Base-by-base conservation (phyloP, 371 early-diverging fungal genomes). In the Thermomucor indicae-seudaticae region DNA sequence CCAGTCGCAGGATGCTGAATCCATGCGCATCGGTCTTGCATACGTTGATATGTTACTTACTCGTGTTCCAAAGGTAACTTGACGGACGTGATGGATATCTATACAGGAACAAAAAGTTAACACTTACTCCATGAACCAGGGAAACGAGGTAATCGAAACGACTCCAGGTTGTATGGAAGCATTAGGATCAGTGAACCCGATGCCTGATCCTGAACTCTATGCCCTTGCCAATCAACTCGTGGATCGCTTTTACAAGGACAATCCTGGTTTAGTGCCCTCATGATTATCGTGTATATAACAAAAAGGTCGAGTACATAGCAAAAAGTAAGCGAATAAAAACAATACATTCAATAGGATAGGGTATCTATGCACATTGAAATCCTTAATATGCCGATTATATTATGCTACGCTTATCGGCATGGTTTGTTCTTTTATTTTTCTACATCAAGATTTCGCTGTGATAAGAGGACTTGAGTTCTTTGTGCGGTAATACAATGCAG, bases 361-460 rank as follows among this genome's bases (percentile, higher is more conserved):
- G n/a, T n/a, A n/a, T n/a, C n/a, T n/a, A n/a, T n/a, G n/a, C n/a
- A n/a, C n/a, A n/a, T n/a, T n/a, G n/a, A n/a, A n/a, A n/a, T n/a
- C n/a, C n/a, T n/a, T n/a, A n/a, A n/a, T n/a, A n/a, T n/a, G n/a
- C n/a, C n/a, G n/a, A n/a, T n/a, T n/a, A n/a, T n/a, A n/a, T n/a
- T n/a, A n/a, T n/a, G n/a, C n/a, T n/a, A n/a, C n/a, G n/a, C n/a
- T n/a, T n/a, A n/a, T n/a, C n/a, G n/a, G n/a, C n/a, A n/a, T n/a
- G n/a, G n/a, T n/a, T n/a, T n/a, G n/a, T 23, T 37, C 32, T 31
- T 10, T 51, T 23, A 35, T n/a, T 35, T 52, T 23, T 60, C 65
- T 86, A 96, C 95, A 96, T 94, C 42, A 97, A 79, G 59, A 97
- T 93, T 69, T 96, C 95, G 58, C 92, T 91, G 63, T 95, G 92